Conservation (phyloP, 2,329 filamentous ascomycete species). For the Dichotomopilus funicola region DNA sequence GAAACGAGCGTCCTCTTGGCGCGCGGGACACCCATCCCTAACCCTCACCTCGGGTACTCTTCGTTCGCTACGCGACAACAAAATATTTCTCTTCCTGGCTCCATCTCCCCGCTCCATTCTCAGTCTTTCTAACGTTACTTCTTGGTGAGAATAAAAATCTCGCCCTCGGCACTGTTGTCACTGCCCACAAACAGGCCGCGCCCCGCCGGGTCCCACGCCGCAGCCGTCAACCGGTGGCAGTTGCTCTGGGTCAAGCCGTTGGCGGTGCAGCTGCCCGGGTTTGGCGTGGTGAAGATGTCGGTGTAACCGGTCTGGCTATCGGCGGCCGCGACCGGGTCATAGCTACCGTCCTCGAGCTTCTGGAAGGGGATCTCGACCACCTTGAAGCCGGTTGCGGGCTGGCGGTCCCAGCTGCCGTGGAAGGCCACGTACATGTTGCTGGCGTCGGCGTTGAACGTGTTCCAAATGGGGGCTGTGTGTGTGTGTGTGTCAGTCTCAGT, state of each 20-base stretch:
- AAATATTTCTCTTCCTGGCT: no score
- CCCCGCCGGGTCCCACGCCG: slow-evolving; percentile 31
- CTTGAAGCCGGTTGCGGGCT: slow-evolving; percentile 28
- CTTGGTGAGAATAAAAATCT: slow-evolving; percentile 26
- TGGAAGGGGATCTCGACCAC: slow-evolving; percentile 28
- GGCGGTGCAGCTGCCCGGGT: slow-evolving; percentile 27
- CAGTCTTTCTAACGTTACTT: neutral
- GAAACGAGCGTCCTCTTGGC: no score
- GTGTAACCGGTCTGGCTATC: slow-evolving; percentile 28
- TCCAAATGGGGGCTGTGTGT: slow-evolving; percentile 24
- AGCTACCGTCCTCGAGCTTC: slow-evolving; percentile 23
- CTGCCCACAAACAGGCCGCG: slow-evolving; percentile 32
- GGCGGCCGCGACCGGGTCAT: slow-evolving; percentile 27
- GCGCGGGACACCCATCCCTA: no score
- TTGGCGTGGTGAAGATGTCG: slow-evolving; percentile 25
- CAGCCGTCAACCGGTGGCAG: slow-evolving; percentile 31
- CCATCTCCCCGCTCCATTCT: neutral
- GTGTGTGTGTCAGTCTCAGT: no score
- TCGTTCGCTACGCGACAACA: no score
- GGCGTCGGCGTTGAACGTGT: slow-evolving; percentile 27
- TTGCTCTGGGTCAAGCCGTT: slow-evolving; percentile 32
- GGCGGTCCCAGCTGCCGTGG: slow-evolving; percentile 28
- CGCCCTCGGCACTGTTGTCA: slow-evolving; percentile 32
- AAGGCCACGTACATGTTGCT: slow-evolving; percentile 31
- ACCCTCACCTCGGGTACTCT: no score